These are phyloP conservation scores for Melastoma candidum DNA, from an alignment of 441 rosid species.

Conservation along the genomic window DNA sequence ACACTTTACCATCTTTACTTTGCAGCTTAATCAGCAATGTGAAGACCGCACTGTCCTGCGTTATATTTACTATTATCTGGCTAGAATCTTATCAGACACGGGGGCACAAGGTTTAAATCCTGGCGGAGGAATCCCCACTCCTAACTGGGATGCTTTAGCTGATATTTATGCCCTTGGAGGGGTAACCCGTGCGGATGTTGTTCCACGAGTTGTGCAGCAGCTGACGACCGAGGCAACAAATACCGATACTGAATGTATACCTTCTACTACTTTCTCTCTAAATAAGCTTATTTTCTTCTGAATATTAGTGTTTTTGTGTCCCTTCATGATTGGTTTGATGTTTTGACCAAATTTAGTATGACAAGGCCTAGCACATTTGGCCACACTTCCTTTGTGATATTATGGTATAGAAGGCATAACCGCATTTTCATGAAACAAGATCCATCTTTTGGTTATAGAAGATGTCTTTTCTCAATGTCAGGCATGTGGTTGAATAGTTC, in stretches of 20 bases:
- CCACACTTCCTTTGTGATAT: too few relatives aligned
- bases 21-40: constrained; percentile 96
- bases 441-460: too few relatives aligned
- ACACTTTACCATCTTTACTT: constrained; percentile 11
- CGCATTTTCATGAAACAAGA: too few relatives aligned
- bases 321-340: too few relatives aligned
- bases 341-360: too few relatives aligned
- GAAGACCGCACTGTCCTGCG: constrained; percentile 92
- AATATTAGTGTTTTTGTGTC: neutral
- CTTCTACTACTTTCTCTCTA: constrained; percentile 10
- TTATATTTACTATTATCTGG: constrained; percentile 95
- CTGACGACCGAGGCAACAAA: constrained; percentile 69
- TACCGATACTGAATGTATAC: constrained; percentile 71
- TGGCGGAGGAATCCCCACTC: constrained; percentile 99
- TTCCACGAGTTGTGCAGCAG: constrained; percentile 75
- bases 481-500: too few relatives aligned
- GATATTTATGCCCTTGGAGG: constrained; percentile 98
- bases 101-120: constrained; percentile 85
- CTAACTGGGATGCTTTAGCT: constrained; percentile 99
- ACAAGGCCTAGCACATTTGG: too few relatives aligned
- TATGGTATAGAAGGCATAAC: too few relatives aligned
- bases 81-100: constrained; percentile 86
- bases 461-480: too few relatives aligned
- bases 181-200: constrained; percentile 98
- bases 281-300: constrained; percentile 3